Base-by-base conservation (phyloP, 2,329 filamentous ascomycete genomes). In the Calonectria fujianensis region DNA sequence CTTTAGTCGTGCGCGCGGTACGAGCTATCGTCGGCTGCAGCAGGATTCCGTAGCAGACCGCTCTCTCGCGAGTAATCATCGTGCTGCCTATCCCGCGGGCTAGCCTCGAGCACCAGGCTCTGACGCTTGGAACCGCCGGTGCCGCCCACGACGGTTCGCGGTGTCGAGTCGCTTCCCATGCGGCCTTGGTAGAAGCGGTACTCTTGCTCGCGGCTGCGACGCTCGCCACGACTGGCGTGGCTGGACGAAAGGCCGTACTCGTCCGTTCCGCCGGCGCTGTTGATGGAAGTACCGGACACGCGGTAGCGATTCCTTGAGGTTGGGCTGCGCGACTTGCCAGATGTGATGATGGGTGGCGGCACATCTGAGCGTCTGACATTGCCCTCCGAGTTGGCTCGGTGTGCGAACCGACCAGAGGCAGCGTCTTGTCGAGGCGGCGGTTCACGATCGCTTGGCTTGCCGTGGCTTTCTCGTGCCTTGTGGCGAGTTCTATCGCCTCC, bases 101-200 rank as follows among this genome's bases (percentile, higher is more conserved):
- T n/a, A 29, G 61, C 29, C n/a, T 80, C 75, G 39, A 81, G 50
- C 20, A 77, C 71, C 51, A 76, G 41, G 31, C 74, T 80, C n/a
- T 69, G 72, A 4, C 80, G 74, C 31, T 75, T 74, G n/a, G 79
- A 69, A 18, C 61, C 35, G 13, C 24, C 51, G 5, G 76, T 73
- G 48, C 70, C 65, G 6, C 77, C 74, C 9, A 75, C 75, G 0
- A 76, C 27, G 7, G 63, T 72, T 14, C 80, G 73, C 7, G 80
- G 80, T n/a, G 78, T 76, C 13, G 73, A 39, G 54, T 35, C 6
- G 73, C 52, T 54, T 69, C 77, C 52, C 9, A 73, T 77, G 6
- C 81, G 79, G 9, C 79, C 76, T 59, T 83, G 82, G 29, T 81
- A 80, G 50, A 78, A 78, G 16, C 82, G 76, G 51, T 83, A 83